Evolutionary conservation across 192 early-diverging fungal genomes (phyloP), one percentile per base, ranked within the genome.

Genomic region (Dispira parvispora): DNA sequence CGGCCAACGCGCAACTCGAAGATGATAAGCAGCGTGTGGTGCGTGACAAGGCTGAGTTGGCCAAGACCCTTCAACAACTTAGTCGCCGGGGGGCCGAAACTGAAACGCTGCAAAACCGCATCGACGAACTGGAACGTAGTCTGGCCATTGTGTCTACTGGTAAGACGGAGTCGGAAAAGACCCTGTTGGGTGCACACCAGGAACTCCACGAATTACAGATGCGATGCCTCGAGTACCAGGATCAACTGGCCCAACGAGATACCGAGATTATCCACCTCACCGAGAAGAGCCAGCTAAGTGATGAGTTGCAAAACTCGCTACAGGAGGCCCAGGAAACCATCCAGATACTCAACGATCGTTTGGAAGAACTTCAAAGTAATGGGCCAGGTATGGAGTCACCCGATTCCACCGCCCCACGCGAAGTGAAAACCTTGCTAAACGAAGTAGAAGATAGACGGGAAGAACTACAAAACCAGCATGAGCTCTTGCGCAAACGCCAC

Each of bases 371-470:
- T 16, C 67, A 68, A 32, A 63, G 53, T 13, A 28, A 21, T 23
- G 14, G 12, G 16, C 16, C 23, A 13, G 25, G 12, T 14, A 25
- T 14, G 13, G 53, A 18, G 3, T 14, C 12, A 13, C 13, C 25
- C 25, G 21, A 21, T 18, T 45, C 18, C 28, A 45, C 46, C 43
- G 47, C 64, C 6, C 65, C 65, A 42, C 25, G 8, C 11, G 68
- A 66, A 12, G 67, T 61, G 32, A 28, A 64, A 25, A 69, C 69
- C 16, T 63, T 75, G 1, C 67, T 75, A 23, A 62, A 62, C 63
- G 73, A 75, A 60, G 68, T 75, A 11, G 73, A 75, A 58, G 73
- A 75, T 47, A 12, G 63, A 0, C 50, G 73, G 21, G 49, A 68
- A 53, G 70, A 49, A 13, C 54, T 69, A 2, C 67, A 75, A 55